A percentile compares a stretch with the other conserved stretches of the same genome.
Evolutionary conservation across 768 basidiomycete genomes (phyloP).

Genomic region (Hypsizygus marmoreus): DNA sequence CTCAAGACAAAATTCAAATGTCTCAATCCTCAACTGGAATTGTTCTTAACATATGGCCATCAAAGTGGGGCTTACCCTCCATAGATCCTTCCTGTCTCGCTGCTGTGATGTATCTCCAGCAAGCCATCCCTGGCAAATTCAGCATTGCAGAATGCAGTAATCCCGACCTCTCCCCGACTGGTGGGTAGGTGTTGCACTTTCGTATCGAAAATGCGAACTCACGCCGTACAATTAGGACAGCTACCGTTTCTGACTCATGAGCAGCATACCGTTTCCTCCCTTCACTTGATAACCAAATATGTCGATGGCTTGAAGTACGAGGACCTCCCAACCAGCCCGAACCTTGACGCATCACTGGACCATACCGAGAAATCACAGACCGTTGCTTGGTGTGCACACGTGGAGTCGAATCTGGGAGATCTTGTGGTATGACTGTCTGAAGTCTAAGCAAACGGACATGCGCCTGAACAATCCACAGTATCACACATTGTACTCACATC

Average conservation of each 20-base stretch:
- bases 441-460: background rate
- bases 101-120: slow-evolving; percentile 68
- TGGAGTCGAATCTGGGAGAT: slow-evolving; percentile 67
- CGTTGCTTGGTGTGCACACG: slow-evolving; percentile 65
- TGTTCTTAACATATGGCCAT: slow-evolving; percentile 70
- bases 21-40: slow-evolving; percentile 23
- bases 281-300: slow-evolving; percentile 67
- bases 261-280: slow-evolving; percentile 47
- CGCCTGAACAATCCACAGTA: slow-evolving; percentile 42
- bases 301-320: slow-evolving; percentile 50
- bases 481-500: slow-evolving; percentile 61
- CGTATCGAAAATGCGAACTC: slow-evolving; percentile 1
- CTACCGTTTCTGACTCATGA: slow-evolving; percentile 72
- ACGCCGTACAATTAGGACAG: slow-evolving; percentile 48
- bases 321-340: slow-evolving; percentile 24
- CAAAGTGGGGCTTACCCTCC: slow-evolving; percentile 63
- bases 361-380: slow-evolving; percentile 51
- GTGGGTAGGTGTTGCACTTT: slow-evolving; percentile 42
- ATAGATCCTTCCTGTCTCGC: slow-evolving; percentile 67
- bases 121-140: slow-evolving; percentile 70
- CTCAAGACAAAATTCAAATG: slow-evolving; percentile 2
- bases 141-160: slow-evolving; percentile 60
- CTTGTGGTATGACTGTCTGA: slow-evolving; percentile 55
- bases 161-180: slow-evolving; percentile 73
- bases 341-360: slow-evolving; percentile 52